Percentiles rank a stretch among this genome's conserved stretches.
Conservation (phyloP, 225 moss, liverwort and hornwort species). For the Sphagnum contortum region DNA sequence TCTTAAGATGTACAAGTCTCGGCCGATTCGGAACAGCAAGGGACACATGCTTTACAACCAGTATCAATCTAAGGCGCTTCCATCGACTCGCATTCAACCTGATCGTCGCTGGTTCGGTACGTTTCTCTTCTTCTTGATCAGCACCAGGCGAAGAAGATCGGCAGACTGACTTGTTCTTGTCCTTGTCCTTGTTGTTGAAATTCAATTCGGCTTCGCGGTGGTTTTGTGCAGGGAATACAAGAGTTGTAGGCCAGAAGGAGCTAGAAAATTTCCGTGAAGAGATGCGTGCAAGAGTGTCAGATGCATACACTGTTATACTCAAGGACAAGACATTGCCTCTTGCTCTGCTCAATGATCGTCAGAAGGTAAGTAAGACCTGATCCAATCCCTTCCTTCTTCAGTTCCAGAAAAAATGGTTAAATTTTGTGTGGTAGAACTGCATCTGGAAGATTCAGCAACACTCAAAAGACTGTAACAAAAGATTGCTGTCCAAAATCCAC, state of each 20-base stretch:
- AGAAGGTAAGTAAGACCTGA: slow-evolving; percentile 44
- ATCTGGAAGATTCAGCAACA: too few species aligned
- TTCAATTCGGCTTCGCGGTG: neutral
- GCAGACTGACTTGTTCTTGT: too few species aligned
- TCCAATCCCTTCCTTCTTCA: neutral
- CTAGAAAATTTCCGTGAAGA: slow-evolving; percentile 87
- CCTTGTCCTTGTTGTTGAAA: neutral
- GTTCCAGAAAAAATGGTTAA: too few species aligned
- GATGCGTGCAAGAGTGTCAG: slow-evolving; percentile 81
- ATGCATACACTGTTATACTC: slow-evolving; percentile 85
- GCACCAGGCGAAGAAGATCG: neutral
- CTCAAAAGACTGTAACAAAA: too few species aligned
- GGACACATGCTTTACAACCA: slow-evolving; percentile 73
- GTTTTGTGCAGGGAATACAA: slow-evolving; percentile 63
- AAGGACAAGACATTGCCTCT: slow-evolving; percentile 95
- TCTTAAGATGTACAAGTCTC: slow-evolving; percentile 93
- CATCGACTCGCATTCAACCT: slow-evolving; percentile 84
- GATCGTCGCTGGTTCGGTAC: slow-evolving; percentile 94
- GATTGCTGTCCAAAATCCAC: too few species aligned
- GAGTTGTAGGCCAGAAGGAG: slow-evolving; percentile 93
- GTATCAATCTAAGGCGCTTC: slow-evolving; percentile 74
- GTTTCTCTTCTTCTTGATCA: slow-evolving; percentile 1
- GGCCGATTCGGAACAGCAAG: slow-evolving; percentile 77
- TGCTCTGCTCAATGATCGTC: slow-evolving; percentile 67
- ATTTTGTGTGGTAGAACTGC: too few species aligned